Evolutionary conservation across 192 early-diverging fungal species (phyloP).

Genomic region (Oehlia diaphana): DNA sequence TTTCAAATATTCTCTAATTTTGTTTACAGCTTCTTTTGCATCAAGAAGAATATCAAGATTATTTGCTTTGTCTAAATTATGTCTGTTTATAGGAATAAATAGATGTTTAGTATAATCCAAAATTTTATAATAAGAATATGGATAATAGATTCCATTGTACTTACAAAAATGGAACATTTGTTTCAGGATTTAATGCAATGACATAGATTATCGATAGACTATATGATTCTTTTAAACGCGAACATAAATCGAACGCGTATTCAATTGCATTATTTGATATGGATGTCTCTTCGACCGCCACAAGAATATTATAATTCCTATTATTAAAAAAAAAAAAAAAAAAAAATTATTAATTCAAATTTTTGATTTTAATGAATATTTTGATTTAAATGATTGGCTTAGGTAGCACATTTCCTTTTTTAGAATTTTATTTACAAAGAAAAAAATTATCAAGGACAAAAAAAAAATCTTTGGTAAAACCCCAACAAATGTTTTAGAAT

Average conservation of each 20-base stretch:
- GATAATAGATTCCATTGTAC: constrained; percentile 8
- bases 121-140: not conserved
- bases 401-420: not conserved
- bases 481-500: not conserved
- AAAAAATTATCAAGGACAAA: not conserved
- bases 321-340: not conserved
- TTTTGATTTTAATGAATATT: not conserved
- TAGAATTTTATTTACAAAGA: not conserved
- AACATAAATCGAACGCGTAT: constrained; percentile 29
- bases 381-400: not conserved
- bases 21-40: constrained; percentile 15
- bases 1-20: constrained; percentile 14
- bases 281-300: constrained; percentile 13
- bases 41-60: constrained; percentile 29
- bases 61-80: constrained; percentile 29
- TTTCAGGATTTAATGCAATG: constrained; percentile 25
- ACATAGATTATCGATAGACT: constrained; percentile 15
- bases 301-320: constrained; percentile 17
- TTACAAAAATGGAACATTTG: constrained; percentile 28
- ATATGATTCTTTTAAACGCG: constrained; percentile 11
- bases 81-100: not conserved
- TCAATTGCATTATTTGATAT: constrained; percentile 24
- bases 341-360: not conserved
- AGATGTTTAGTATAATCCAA: not conserved
- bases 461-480: not conserved